Conservation (phyloP, 441 rosid species). For the Theobroma grandiflorum region DNA sequence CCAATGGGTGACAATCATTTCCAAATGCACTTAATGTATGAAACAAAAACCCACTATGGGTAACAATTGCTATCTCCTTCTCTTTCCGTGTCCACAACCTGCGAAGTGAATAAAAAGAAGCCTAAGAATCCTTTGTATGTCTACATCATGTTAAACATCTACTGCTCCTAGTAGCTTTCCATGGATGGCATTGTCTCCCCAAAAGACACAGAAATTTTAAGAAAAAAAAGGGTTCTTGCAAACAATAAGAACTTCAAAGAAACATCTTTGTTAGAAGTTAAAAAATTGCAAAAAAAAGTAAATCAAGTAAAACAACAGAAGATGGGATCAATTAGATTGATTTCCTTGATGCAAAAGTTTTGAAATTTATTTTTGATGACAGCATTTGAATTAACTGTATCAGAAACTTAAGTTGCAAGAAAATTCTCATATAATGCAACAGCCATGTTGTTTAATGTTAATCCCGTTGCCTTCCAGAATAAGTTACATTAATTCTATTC, state of each 20-base stretch:
- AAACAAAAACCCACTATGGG: slow-evolving; percentile 92
- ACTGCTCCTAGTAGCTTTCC: not conserved
- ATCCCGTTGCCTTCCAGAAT: not conserved
- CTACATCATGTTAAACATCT: slow-evolving; percentile 15
- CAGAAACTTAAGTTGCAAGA: slow-evolving; percentile 17
- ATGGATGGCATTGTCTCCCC: not conserved
- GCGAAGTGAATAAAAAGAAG: slow-evolving; percentile 32
- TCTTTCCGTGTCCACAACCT: slow-evolving; percentile 99
- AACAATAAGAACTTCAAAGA: not conserved
- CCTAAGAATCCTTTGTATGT: not conserved
- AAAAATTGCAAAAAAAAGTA: not conserved
- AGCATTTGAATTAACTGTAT: not conserved
- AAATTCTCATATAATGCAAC: not conserved
- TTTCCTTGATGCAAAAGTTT: slow-evolving; percentile 14
- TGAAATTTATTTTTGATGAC: not conserved
- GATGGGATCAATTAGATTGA: slow-evolving; percentile 2
- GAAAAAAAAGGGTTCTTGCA: not conserved
- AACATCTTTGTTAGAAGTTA: not conserved
- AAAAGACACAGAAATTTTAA: not conserved
- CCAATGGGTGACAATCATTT: slow-evolving; percentile 76
- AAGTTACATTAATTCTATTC: not conserved
- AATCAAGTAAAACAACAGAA: slow-evolving; percentile 7
- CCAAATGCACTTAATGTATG: slow-evolving; percentile 78
- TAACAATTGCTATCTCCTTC: slow-evolving; percentile 97
- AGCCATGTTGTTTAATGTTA: not conserved